A percentile compares a stretch with the other conserved stretches of the same genome.
Evolutionary conservation across 2,329 filamentous ascomycete genomes (phyloP).

Genomic region (Sporothrix euskadiensis): DNA sequence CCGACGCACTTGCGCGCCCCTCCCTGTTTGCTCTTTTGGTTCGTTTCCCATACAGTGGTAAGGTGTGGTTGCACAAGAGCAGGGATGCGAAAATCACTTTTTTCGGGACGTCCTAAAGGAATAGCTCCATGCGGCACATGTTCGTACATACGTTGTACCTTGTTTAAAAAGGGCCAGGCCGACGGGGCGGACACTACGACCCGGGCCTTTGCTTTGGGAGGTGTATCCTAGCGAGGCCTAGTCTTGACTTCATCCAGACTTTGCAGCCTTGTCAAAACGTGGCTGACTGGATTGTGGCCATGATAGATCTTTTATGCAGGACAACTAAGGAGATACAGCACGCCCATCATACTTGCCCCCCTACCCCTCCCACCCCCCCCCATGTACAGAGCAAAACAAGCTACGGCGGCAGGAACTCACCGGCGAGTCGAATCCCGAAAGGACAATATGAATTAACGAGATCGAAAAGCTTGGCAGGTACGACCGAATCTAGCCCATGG

Average conservation of each 20-base stretch:
- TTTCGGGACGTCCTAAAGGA: background rate
- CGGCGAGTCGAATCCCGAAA: background rate
- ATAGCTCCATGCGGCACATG: conserved; percentile 3
- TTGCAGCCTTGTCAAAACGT: background rate
- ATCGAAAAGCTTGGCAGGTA: background rate
- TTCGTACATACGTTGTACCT: background rate
- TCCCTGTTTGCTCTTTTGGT: background rate
- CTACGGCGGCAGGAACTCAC: background rate
- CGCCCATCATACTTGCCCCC: background rate
- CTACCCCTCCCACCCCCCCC: too few species aligned
- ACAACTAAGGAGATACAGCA: background rate
- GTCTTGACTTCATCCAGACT: background rate
- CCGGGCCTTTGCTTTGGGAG: background rate
- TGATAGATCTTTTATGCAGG: background rate
- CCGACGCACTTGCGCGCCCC: conserved; percentile 1
- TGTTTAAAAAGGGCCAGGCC: background rate
- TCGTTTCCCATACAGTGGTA: background rate
- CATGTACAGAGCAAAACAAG: background rate
- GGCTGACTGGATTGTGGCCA: background rate
- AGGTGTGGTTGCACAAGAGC: conserved; percentile 11
- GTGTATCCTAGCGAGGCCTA: background rate
- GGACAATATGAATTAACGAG: background rate
- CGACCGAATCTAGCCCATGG: background rate
- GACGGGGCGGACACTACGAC: background rate
- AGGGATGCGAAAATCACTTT: conserved; percentile 10